These are phyloP conservation scores for Hymenotorrendiella dingleyae DNA, from an alignment of 2,329 filamentous ascomycete genomes.

Conservation along the genomic window DNA sequence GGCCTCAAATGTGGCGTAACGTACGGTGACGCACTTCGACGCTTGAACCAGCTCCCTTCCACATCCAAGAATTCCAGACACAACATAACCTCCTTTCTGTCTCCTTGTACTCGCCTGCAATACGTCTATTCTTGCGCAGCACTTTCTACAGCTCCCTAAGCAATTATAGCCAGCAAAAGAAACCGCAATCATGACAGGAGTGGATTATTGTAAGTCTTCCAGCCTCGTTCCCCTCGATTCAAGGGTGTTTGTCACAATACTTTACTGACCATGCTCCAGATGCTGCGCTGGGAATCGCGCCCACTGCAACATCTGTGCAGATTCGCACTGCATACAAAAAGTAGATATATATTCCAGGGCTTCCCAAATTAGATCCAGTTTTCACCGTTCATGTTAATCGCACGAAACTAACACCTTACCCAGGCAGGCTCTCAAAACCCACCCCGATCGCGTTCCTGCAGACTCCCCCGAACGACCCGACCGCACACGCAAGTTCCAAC, in stretches of 20 bases:
- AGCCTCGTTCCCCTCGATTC: constrained; percentile 2
- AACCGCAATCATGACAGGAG: constrained; percentile 1
- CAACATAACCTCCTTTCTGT: no score
- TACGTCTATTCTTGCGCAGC: no score
- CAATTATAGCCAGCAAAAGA: no score
- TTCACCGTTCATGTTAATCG: neutral
- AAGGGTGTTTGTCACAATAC: no score
- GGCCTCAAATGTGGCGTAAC: no score
- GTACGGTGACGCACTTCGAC: no score
- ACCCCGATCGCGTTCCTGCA: constrained; percentile 82
- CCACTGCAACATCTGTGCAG: constrained; percentile 72
- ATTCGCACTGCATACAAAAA: constrained; percentile 94
- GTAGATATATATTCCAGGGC: constrained; percentile 35
- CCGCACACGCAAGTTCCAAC: constrained; percentile 84
- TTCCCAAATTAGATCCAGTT: neutral
- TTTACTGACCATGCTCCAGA: constrained; percentile 42
- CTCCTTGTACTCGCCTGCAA: no score
- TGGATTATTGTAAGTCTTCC: constrained; percentile 36
- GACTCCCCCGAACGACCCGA: constrained; percentile 76
- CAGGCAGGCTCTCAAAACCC: constrained; percentile 82
- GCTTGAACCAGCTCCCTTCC: no score
- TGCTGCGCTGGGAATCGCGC: constrained; percentile 64
- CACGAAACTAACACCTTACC: constrained; percentile 13
- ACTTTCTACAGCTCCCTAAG: no score
- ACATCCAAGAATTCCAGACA: no score